Evolutionary conservation across 306 rosid species (phyloP).

Genomic region (Corylus americana): DNA sequence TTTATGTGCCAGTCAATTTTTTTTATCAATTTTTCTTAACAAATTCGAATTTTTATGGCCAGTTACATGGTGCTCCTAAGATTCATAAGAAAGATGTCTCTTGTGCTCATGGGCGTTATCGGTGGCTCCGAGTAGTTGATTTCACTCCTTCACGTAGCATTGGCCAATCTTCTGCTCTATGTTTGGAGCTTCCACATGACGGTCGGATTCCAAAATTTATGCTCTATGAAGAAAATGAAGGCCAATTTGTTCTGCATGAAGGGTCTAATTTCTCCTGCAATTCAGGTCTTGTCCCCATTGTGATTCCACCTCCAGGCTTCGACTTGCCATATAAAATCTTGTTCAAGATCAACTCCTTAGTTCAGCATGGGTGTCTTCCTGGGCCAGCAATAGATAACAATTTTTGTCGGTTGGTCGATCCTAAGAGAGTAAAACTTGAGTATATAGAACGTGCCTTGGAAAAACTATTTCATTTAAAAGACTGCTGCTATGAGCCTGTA

Average conservation of each 20-base stretch:
- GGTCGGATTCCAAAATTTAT: constrained; percentile 36
- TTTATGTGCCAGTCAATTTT: constrained; percentile 9
- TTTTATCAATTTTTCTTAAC: neutral
- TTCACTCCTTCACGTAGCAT: constrained; percentile 53
- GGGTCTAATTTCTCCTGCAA: constrained; percentile 15
- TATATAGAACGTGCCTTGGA: constrained; percentile 42
- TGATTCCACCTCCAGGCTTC: constrained; percentile 33
- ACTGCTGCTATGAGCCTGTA: constrained; percentile 43
- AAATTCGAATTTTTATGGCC: constrained; percentile 16
- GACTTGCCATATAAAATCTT: constrained; percentile 36
- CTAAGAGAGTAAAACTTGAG: constrained; percentile 11
- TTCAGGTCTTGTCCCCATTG: constrained; percentile 37
- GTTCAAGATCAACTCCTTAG: constrained; percentile 48
- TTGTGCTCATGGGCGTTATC: constrained; percentile 27
- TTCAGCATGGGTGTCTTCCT: constrained; percentile 48
- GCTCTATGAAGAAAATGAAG: constrained; percentile 26
- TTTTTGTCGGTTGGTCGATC: constrained; percentile 42
- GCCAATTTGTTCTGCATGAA: neutral
- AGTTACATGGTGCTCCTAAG: constrained; percentile 76
- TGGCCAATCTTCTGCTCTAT: constrained; percentile 70
- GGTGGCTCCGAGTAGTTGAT: constrained; percentile 71
- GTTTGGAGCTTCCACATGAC: constrained; percentile 56
- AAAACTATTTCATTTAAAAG: constrained; percentile 33
- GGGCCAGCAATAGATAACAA: constrained; percentile 31
- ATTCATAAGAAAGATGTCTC: constrained; percentile 38